Evolutionary conservation across 257 asterid species (phyloP).

Genomic region (Solanum paucissectum): DNA sequence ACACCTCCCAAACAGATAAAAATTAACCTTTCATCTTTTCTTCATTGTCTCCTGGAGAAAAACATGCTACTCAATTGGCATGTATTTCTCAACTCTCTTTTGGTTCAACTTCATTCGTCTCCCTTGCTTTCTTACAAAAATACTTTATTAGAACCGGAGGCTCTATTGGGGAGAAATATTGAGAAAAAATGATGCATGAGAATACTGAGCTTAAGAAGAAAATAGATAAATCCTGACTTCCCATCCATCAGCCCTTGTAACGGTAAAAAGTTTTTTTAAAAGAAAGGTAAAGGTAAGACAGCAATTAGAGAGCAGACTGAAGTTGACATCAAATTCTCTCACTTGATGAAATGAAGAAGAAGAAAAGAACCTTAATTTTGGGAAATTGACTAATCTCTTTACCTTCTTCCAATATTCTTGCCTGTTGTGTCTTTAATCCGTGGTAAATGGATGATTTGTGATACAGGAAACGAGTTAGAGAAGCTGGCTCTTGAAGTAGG

Average conservation of each 20-base stretch:
- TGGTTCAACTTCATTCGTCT: neutral
- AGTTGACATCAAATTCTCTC: neutral
- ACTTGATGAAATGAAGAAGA: neutral
- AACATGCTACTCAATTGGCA: neutral
- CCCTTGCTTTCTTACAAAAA: neutral
- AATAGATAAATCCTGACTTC: neutral
- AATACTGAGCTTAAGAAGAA: neutral
- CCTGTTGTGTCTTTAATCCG: neutral
- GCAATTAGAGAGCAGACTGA: neutral
- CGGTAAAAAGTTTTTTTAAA: neutral
- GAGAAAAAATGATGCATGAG: neutral
- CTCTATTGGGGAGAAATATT: neutral
- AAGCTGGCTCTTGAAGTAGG: conserved; percentile 65
- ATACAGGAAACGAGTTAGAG: conserved; percentile 78
- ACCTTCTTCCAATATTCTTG: neutral
- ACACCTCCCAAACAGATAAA: neutral
- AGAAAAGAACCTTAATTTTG: neutral
- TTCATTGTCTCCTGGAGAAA: neutral
- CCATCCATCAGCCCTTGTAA: neutral
- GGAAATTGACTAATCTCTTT: neutral
- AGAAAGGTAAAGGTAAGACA: neutral
- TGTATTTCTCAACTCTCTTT: neutral
- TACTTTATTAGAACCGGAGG: neutral
- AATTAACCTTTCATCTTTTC: neutral
- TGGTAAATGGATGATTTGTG: neutral